A percentile compares a stretch with the other conserved stretches of the same genome.
These are phyloP conservation scores for Gossypium turneri DNA, from an alignment of 345 rosid species.

Conservation along the genomic window DNA sequence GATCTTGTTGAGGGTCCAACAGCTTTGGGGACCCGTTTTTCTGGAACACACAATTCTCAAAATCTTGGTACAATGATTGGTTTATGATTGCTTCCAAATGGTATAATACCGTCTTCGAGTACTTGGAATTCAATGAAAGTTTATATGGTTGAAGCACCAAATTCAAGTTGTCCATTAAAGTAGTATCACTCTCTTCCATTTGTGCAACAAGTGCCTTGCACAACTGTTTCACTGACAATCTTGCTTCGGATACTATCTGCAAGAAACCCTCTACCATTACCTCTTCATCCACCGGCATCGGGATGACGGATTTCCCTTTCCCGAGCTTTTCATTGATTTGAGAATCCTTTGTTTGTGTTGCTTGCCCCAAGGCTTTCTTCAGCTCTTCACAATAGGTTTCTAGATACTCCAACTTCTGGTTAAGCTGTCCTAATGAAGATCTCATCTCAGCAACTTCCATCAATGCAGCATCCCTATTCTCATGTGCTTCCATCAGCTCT, in stretches of 20 bases:
- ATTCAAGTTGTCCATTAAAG: conserved; percentile 53
- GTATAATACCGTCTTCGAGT: conserved; percentile 64
- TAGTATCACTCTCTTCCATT: conserved; percentile 61
- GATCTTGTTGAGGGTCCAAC: conserved; percentile 73
- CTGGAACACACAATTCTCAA: conserved; percentile 76
- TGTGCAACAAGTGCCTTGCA: conserved; percentile 69
- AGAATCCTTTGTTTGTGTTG: conserved; percentile 39
- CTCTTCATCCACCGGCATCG: conserved; percentile 81
- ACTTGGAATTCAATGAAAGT: conserved; percentile 50
- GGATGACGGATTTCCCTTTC: conserved; percentile 35
- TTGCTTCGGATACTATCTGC: conserved; percentile 90
- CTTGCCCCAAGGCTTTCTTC: conserved; percentile 71
- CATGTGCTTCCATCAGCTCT: conserved; percentile 69
- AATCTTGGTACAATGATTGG: conserved; percentile 81
- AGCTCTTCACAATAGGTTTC: conserved; percentile 80
- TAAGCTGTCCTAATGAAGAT: conserved; percentile 66
- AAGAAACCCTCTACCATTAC: conserved; percentile 89
- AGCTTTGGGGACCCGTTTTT: conserved; percentile 71
- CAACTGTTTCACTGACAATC: conserved; percentile 89
- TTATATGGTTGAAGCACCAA: conserved; percentile 63
- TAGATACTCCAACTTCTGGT: conserved; percentile 74
- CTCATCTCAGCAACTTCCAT: conserved; percentile 73
- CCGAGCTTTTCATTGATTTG: conserved; percentile 28
- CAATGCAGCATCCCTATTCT: conserved; percentile 68
- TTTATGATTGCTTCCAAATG: conserved; percentile 81